These are phyloP conservation scores for Neonectria punicea DNA, from an alignment of 2,329 filamentous ascomycete species.

Conservation along the genomic window DNA sequence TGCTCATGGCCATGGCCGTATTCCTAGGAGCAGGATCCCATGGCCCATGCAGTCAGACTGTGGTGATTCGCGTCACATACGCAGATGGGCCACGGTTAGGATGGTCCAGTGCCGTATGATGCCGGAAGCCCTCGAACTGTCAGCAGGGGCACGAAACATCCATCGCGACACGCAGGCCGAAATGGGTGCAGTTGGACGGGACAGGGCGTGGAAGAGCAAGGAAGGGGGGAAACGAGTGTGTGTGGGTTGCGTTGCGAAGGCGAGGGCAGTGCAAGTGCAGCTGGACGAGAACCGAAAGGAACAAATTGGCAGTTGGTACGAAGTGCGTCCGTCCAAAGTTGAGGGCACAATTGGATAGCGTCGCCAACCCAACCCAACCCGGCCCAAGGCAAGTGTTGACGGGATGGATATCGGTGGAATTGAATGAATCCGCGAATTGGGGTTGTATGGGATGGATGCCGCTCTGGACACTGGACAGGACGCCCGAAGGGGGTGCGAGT, in stretches of 20 bases:
- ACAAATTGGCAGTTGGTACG: neutral
- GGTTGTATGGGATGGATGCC: slow-evolving; percentile 14
- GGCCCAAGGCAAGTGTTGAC: slow-evolving; percentile 2
- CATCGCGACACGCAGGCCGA: slow-evolving; percentile 14
- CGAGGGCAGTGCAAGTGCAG: slow-evolving; percentile 32
- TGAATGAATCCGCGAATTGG: slow-evolving; percentile 23
- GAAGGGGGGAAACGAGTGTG: slow-evolving; percentile 22
- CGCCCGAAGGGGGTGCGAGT: slow-evolving; percentile 13
- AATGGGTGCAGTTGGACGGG: slow-evolving; percentile 25
- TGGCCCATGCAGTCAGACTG: slow-evolving; percentile 30
- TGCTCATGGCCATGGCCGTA: slow-evolving; percentile 20
- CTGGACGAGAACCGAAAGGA: slow-evolving; percentile 17
- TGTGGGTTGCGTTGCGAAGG: slow-evolving; percentile 31
- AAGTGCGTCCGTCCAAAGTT: neutral
- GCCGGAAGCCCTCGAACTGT: slow-evolving; percentile 22
- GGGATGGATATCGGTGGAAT: slow-evolving; percentile 28
- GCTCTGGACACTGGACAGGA: slow-evolving; percentile 1
- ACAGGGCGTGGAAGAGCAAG: slow-evolving; percentile 27
- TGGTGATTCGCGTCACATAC: slow-evolving; percentile 28
- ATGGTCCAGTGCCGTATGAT: slow-evolving; percentile 12
- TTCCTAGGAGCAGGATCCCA: slow-evolving; percentile 24
- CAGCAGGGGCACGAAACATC: slow-evolving; percentile 26
- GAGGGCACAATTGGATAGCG: slow-evolving; percentile 17
- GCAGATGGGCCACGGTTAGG: slow-evolving; percentile 8
- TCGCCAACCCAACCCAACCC: slow-evolving; percentile 23